These are phyloP conservation scores for Viola odorata DNA, from an alignment of 345 rosid genomes.

Conservation along the genomic window DNA sequence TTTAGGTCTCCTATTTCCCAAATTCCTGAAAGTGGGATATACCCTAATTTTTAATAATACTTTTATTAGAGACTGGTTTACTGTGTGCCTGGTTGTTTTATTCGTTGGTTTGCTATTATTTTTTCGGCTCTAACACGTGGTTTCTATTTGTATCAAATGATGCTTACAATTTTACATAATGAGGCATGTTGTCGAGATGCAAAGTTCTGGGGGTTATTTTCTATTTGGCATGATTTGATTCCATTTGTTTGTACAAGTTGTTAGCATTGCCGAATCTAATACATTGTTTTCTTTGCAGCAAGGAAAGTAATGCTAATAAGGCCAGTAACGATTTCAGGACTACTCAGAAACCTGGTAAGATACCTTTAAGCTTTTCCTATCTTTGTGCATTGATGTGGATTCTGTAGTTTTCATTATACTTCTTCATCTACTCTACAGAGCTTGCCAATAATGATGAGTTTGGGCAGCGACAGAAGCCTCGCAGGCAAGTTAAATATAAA, in stretches of 20 bases:
- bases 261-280: slow-evolving; percentile 7
- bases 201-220: neutral
- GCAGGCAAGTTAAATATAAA: slow-evolving; percentile 37
- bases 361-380: slow-evolving; percentile 1
- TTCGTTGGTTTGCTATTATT: no score
- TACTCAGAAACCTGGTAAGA: slow-evolving; percentile 52
- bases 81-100: no score
- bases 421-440: neutral
- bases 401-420: neutral
- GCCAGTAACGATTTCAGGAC: slow-evolving; percentile 44
- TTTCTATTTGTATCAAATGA: no score
- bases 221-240: neutral
- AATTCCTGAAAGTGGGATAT: no score
- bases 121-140: no score
- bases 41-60: no score
- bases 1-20: no score
- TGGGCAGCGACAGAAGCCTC: slow-evolving; percentile 53
- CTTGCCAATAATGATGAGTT: slow-evolving; percentile 34
- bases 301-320: slow-evolving; percentile 40
- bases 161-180: neutral
- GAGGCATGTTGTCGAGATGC: neutral
- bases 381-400: slow-evolving; percentile 4
- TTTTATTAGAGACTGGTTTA: no score
- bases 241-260: neutral
- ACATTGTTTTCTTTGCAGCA: slow-evolving; percentile 37